A percentile compares a stretch with the other conserved stretches of the same genome.
Conservation (phyloP, 2,329 filamentous ascomycete genomes). For the Monilinia aucupariae region DNA sequence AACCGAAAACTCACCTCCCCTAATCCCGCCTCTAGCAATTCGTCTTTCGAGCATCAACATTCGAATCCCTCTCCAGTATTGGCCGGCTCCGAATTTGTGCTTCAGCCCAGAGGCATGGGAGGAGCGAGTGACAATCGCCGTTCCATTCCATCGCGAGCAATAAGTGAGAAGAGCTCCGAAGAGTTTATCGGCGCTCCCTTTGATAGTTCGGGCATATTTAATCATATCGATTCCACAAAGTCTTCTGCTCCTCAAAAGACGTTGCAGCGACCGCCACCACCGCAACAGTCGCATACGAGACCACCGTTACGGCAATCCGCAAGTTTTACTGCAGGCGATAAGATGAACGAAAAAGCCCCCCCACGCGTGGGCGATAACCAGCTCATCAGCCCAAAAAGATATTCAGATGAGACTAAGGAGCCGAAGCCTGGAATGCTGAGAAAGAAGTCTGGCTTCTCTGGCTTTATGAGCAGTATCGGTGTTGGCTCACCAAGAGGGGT, state of each 20-base stretch:
- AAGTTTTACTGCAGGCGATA: slow-evolving; percentile 54
- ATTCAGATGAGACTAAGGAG: slow-evolving; percentile 71
- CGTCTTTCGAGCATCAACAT: slow-evolving; percentile 33
- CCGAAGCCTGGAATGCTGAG: slow-evolving; percentile 56
- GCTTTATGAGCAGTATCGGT: slow-evolving; percentile 73
- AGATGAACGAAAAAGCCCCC: slow-evolving; percentile 44
- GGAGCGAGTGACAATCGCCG: slow-evolving; percentile 31
- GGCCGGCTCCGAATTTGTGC: slow-evolving; percentile 27
- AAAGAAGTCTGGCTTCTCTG: slow-evolving; percentile 86
- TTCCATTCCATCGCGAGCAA: slow-evolving; percentile 38
- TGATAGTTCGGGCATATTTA: slow-evolving; percentile 57
- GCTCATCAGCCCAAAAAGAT: slow-evolving; percentile 59
- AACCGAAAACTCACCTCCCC: slow-evolving; percentile 41
- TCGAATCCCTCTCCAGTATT: slow-evolving; percentile 32
- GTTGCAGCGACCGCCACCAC: slow-evolving; percentile 40
- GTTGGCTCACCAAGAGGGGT: slow-evolving; percentile 84
- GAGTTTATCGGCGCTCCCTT: slow-evolving; percentile 61
- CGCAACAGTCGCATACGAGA: slow-evolving; percentile 46
- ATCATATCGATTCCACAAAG: slow-evolving; percentile 49
- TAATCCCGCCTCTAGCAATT: slow-evolving; percentile 42
- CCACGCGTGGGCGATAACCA: slow-evolving; percentile 42
- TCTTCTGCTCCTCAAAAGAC: slow-evolving; percentile 35
- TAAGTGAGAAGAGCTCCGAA: slow-evolving; percentile 47
- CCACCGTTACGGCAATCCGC: slow-evolving; percentile 59
- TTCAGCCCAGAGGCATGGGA: slow-evolving; percentile 21